A percentile compares a stretch with the other conserved stretches of the same genome.
These are phyloP conservation scores for Hymenotorrendiella dingleyae DNA, from an alignment of 2,329 filamentous ascomycete species.

Conservation along the genomic window DNA sequence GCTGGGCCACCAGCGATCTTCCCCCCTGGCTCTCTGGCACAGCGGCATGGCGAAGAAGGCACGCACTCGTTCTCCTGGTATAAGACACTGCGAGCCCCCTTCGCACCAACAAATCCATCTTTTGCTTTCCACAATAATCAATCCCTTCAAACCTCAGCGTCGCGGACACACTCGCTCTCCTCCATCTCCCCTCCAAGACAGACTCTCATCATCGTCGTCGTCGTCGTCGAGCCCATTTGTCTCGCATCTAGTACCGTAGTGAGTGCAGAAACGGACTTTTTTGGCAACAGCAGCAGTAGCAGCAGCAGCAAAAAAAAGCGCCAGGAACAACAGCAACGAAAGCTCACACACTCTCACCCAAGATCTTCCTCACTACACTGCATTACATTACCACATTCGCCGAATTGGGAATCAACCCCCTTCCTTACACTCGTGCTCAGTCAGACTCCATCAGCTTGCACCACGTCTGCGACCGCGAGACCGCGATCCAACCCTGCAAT, in stretches of 20 bases:
- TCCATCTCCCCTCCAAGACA: not conserved
- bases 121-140: constrained; percentile 8
- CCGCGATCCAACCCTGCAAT: constrained; percentile 5
- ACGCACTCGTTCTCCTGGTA: constrained; percentile 25
- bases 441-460: constrained; percentile 8
- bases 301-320: no score
- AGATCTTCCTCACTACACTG: no score
- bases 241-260: no score
- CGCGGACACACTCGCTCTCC: constrained; percentile 10
- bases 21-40: constrained; percentile 10
- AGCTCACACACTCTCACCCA: no score
- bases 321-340: no score
- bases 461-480: constrained; percentile 4
- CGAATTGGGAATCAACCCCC: no score
- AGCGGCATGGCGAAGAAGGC: constrained; percentile 5
- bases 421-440: constrained; percentile 5
- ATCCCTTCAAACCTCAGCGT: no score
- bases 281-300: no score
- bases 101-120: constrained; percentile 18
- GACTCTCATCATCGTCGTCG: not conserved
- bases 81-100: constrained; percentile 28
- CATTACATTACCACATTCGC: not conserved
- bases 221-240: not conserved
- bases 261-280: no score
- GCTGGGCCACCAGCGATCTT: constrained; percentile 13